Base-by-base conservation (phyloP, 768 basidiomycete genomes). In the Tricholomella constricta region DNA sequence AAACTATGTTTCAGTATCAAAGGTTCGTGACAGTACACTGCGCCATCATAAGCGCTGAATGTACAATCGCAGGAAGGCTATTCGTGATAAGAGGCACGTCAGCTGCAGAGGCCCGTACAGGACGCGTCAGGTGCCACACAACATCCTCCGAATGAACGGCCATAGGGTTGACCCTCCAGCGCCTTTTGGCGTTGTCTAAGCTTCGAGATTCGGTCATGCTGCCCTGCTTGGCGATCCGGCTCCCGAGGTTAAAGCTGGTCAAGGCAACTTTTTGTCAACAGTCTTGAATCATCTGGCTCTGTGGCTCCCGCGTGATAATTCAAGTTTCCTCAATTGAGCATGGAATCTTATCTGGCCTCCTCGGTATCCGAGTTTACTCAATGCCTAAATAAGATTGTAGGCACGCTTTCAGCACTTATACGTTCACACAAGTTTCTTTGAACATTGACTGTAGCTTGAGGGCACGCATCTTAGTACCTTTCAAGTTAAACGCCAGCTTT, bases 261-360 rank as follows among this genome's bases (percentile, higher is more conserved):
- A n/a, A n/a, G n/a, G 42, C 42, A 27, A 15, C 42, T 29, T 43
- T 43, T 27, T n/a, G 42, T 43, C 42, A 43, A 43, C 41, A n/a
- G 17, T 25, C 25, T n/a, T 29, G 26, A 12, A 20, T 5, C 42
- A 43, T n/a, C 22, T 42, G 41, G 22, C 12, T 29, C 23, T 29
- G 17, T n/a, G 25, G 25, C 25, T 27, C 25, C 42, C 42, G 41
- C 42, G 17, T 43, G 42, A 43, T 29, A n/a, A 27, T 43, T 25
- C 42, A 26, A 12, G n/a, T 26, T 27, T 43, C 9, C 25, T 26
- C 42, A n/a, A 26, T 29, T n/a, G 11, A 25, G 12, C 17, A 3
- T n/a, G 6, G 15, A 43, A 11, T 9, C 42, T 43, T 43, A 43
- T 43, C 25, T 43, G 27, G 22, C n/a, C 20, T 25, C 15, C 42